These are phyloP conservation scores for Musa schizocarpa DNA, from an alignment of 176 grass and related monocot genomes.

Conservation along the genomic window DNA sequence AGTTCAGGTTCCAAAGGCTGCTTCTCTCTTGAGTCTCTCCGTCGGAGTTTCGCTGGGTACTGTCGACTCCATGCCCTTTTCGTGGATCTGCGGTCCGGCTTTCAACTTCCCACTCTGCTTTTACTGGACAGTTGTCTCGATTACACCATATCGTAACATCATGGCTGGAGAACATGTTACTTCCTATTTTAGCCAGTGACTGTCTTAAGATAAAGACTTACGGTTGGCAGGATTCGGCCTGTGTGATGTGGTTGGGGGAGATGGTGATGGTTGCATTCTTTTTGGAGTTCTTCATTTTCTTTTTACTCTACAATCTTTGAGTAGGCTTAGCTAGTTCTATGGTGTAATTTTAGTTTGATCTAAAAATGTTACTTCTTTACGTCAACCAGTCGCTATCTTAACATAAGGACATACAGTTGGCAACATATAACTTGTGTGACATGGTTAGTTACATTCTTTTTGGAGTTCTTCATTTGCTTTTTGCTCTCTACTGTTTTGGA, in stretches of 20 bases:
- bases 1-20: background rate
- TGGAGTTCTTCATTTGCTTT: background rate
- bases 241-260: background rate
- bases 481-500: background rate
- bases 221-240: background rate
- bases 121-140: background rate
- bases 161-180: background rate
- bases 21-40: background rate
- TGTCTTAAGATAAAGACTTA: background rate
- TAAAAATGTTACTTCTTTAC: background rate
- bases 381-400: background rate
- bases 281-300: background rate
- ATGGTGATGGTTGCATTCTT: background rate
- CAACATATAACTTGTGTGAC: too few species aligned
- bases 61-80: background rate
- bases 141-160: background rate
- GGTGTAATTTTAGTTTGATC: too few species aligned
- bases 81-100: background rate
- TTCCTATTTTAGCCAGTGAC: background rate
- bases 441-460: background rate
- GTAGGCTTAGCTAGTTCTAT: too few species aligned
- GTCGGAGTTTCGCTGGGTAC: too few species aligned
- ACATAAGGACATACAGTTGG: background rate
- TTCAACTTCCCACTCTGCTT: background rate
- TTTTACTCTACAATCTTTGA: too few species aligned